These are phyloP conservation scores for Tillandsia fasciculata DNA, from an alignment of 176 grass and related monocot species.

Conservation along the genomic window DNA sequence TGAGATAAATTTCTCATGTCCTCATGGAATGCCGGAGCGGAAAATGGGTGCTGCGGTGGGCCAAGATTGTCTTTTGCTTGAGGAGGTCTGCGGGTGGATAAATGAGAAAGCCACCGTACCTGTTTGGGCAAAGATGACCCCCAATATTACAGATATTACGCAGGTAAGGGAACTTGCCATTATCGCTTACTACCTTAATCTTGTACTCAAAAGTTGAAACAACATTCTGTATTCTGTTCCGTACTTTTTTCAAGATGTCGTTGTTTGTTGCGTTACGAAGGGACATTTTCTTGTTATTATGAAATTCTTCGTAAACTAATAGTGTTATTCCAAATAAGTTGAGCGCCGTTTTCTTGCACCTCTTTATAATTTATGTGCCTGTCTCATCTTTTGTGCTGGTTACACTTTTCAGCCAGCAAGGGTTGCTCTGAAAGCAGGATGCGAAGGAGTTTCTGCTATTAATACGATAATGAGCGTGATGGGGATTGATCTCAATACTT, in stretches of 20 bases:
- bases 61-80: constrained; percentile 78
- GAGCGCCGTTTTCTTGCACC: neutral
- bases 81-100: constrained; percentile 88
- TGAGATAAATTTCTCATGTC: constrained; percentile 99
- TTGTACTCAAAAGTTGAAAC: neutral
- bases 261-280: too few species aligned
- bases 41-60: constrained; percentile 99
- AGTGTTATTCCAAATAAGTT: neutral
- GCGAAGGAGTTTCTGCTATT: constrained; percentile 86
- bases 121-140: constrained; percentile 99
- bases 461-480: constrained; percentile 99
- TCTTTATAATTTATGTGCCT: neutral
- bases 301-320: neutral
- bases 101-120: constrained; percentile 98
- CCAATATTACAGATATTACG: constrained; percentile 96
- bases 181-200: neutral
- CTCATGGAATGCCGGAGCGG: constrained; percentile 97
- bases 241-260: too few species aligned
- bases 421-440: constrained; percentile 74
- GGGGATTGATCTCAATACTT: constrained; percentile 86
- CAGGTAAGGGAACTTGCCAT: constrained; percentile 31
- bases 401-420: constrained; percentile 56
- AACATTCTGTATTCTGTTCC: too few species aligned
- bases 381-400: neutral
- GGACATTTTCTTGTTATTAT: neutral